These are phyloP conservation scores for Plantago lanceolata DNA, from an alignment of 305 asterid genomes.

Conservation along the genomic window DNA sequence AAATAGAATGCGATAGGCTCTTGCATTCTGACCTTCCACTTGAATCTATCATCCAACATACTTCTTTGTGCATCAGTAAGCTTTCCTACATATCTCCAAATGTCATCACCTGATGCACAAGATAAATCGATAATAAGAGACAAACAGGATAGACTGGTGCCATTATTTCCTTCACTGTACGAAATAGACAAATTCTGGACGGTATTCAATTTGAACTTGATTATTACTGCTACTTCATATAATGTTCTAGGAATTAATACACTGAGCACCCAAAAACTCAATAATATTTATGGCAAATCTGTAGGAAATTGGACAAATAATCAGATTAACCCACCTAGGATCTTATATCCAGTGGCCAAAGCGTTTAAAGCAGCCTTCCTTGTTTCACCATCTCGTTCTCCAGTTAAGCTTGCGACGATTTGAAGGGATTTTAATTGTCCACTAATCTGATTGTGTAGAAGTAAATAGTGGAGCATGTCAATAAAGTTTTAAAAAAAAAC, in stretches of 20 bases:
- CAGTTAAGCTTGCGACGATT: constrained; percentile 92
- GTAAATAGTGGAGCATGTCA: constrained; percentile 16
- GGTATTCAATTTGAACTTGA: not conserved
- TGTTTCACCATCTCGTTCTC: constrained; percentile 96
- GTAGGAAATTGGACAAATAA: constrained; percentile 2
- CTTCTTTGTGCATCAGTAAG: constrained; percentile 95
- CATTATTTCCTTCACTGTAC: not conserved
- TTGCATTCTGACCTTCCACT: constrained; percentile 72
- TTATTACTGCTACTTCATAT: not conserved
- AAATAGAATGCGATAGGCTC: constrained; percentile 14
- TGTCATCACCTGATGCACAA: constrained; percentile 71
- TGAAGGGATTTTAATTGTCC: constrained; percentile 95
- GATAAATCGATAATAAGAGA: constrained; percentile 9
- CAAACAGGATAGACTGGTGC: constrained; percentile 8
- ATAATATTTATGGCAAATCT: constrained; percentile 11
- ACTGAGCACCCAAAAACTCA: not conserved
- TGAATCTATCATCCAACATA: constrained; percentile 94
- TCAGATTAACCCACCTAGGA: constrained; percentile 63
- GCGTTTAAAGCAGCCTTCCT: constrained; percentile 94
- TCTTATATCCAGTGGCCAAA: constrained; percentile 86
- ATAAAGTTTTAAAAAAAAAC: constrained; percentile 7
- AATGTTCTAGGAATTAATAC: constrained; percentile 4
- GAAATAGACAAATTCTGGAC: not conserved
- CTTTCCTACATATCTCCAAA: constrained; percentile 94
- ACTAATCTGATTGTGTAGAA: constrained; percentile 49